Evolutionary conservation across 768 basidiomycete genomes (phyloP).

Genomic region (Russula emetica): DNA sequence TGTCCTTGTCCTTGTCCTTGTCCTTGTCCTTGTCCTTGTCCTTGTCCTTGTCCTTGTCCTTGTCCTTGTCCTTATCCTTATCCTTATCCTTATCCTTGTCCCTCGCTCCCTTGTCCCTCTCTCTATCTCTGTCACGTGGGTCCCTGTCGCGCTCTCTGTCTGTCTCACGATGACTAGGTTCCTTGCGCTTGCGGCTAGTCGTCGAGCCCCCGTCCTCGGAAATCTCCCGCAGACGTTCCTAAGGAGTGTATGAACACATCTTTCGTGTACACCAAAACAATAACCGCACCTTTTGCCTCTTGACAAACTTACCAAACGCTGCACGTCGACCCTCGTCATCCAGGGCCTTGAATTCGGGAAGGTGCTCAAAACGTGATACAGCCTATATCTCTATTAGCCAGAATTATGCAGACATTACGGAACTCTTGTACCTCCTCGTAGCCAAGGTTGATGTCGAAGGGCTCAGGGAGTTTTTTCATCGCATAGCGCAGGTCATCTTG

Average conservation of each 20-base stretch:
- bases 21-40: slow-evolving; percentile 38
- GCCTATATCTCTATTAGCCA: slow-evolving; percentile 42
- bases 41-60: slow-evolving; percentile 36
- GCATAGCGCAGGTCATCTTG: slow-evolving; percentile 97
- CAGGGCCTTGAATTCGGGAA: slow-evolving; percentile 82
- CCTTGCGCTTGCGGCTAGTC: slow-evolving; percentile 76
- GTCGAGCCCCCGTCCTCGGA: slow-evolving; percentile 82
- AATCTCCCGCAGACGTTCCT: slow-evolving; percentile 73
- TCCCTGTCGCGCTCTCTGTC: slow-evolving; percentile 38
- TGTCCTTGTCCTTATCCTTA: no score
- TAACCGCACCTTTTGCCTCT: slow-evolving; percentile 72
- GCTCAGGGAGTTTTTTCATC: slow-evolving; percentile 80
- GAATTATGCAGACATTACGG: slow-evolving; percentile 5
- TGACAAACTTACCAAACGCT: slow-evolving; percentile 85
- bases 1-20: slow-evolving; percentile 36
- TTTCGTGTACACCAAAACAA: slow-evolving; percentile 5
- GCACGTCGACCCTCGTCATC: slow-evolving; percentile 78
- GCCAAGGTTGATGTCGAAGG: slow-evolving; percentile 65
- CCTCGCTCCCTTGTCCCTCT: slow-evolving; percentile 36
- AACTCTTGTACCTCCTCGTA: slow-evolving; percentile 70
- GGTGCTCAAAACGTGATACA: slow-evolving; percentile 69
- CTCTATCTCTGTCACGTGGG: slow-evolving; percentile 37
- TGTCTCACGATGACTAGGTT: slow-evolving; percentile 43
- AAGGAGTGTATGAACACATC: neutral
- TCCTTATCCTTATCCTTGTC: no score